Conservation (phyloP, 179 eudicot genomes). For the Patellifolia procumbens region DNA sequence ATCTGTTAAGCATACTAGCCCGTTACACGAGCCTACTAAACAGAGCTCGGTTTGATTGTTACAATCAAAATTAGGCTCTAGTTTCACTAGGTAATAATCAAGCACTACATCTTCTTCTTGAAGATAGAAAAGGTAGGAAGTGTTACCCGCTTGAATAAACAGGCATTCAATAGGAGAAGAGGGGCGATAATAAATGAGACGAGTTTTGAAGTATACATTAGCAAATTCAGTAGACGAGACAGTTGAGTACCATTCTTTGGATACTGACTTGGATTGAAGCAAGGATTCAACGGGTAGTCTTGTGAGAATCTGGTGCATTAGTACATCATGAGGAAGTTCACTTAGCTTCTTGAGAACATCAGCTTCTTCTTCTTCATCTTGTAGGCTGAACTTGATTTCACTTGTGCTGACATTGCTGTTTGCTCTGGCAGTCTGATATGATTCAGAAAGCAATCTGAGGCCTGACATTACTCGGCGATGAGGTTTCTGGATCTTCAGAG, state of each 20-base stretch:
- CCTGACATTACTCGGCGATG: conserved; percentile 22
- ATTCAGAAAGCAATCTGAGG: conserved; percentile 16
- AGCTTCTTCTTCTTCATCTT: not conserved
- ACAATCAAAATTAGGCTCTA: conserved; percentile 29
- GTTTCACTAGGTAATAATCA: conserved; percentile 33
- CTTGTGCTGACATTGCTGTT: not conserved
- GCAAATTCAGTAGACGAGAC: conserved; percentile 35
- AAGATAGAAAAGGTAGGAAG: conserved; percentile 28
- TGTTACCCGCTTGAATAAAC: conserved; percentile 26
- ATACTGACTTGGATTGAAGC: conserved; percentile 26
- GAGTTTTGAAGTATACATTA: conserved; percentile 15
- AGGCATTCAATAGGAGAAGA: conserved; percentile 29
- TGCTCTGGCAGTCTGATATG: not conserved
- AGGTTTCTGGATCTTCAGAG: conserved; percentile 10
- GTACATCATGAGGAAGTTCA: conserved; percentile 28
- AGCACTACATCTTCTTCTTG: conserved; percentile 21
- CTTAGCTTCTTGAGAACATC: not conserved
- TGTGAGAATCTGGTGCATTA: conserved; percentile 26
- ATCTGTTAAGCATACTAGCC: conserved; percentile 33
- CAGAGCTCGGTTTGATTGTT: conserved; percentile 1
- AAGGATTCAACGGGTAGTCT: conserved; percentile 32
- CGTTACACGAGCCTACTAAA: conserved; percentile 31
- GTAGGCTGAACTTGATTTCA: no score
- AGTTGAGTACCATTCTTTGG: conserved; percentile 37
- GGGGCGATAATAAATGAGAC: not conserved